Base-by-base conservation (phyloP, 2,329 filamentous ascomycete genomes). In the Myriangium duriaei region DNA sequence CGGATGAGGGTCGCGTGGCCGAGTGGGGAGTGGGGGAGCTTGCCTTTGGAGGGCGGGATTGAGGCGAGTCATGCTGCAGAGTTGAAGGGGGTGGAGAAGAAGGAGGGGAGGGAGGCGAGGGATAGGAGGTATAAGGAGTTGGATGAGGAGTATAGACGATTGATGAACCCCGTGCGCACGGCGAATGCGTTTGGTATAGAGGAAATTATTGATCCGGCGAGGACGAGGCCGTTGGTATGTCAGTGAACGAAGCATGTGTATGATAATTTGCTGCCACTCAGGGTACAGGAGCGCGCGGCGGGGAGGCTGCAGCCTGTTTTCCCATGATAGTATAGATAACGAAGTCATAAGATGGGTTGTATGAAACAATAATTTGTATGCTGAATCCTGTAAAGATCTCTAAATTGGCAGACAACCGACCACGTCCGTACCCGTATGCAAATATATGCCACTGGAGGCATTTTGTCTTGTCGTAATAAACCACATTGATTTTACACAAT, bases 401-500 rank as follows among this genome's bases (percentile, higher is more conserved):
- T n/a, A n/a, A n/a, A n/a, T n/a, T n/a, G n/a, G n/a, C n/a, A n/a
- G n/a, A n/a, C n/a, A n/a, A n/a, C n/a, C n/a, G n/a, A n/a, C n/a
- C n/a, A n/a, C n/a, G n/a, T n/a, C n/a, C n/a, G n/a, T n/a, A n/a
- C n/a, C n/a, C n/a, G n/a, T n/a, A n/a, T n/a, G n/a, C n/a, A n/a
- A n/a, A n/a, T n/a, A n/a, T n/a, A n/a, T n/a, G n/a, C n/a, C n/a
- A n/a, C n/a, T n/a, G n/a, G n/a, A n/a, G n/a, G n/a, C n/a, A n/a
- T n/a, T n/a, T n/a, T n/a, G n/a, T n/a, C n/a, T n/a, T n/a, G n/a
- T n/a, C n/a, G n/a, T n/a, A n/a, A n/a, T n/a, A n/a, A n/a, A n/a
- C n/a, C n/a, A n/a, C n/a, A n/a, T n/a, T n/a, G n/a, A n/a, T n/a
- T 41, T 47, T 39, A 85, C 26, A 85, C 80, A 60, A 88, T 86